Evolutionary conservation across 306 rosid genomes (phyloP).

Genomic region (Sesbania bispinosa): DNA sequence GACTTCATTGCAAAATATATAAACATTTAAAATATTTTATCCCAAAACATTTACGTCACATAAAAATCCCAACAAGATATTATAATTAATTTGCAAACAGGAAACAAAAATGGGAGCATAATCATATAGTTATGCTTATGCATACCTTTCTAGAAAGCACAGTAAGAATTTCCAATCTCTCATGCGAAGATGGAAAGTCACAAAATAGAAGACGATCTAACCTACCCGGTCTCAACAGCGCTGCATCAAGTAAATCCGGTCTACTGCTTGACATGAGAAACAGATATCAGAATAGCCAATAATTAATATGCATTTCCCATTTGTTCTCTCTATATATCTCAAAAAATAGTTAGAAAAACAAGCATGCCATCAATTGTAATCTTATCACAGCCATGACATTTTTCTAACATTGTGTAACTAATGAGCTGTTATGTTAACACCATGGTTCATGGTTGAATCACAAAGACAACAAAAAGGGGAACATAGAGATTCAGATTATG

Average conservation of each 20-base stretch:
- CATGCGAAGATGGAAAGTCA: conserved; percentile 74
- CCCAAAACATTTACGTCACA: not conserved
- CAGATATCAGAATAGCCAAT: conserved; percentile 12
- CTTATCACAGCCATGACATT: conserved; percentile 2
- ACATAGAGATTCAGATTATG: not conserved
- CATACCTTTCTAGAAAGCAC: conserved; percentile 90
- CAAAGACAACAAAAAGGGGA: not conserved
- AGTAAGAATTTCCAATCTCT: conserved; percentile 79
- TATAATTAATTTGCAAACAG: not conserved
- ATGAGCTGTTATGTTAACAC: no score
- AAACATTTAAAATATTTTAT: not conserved
- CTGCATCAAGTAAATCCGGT: conserved; percentile 97
- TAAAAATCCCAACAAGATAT: not conserved
- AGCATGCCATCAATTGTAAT: not conserved
- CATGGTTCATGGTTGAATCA: not conserved
- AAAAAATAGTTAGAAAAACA: conserved; percentile 18
- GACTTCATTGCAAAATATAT: not conserved
- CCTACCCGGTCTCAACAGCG: conserved; percentile 92
- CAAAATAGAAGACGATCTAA: conserved; percentile 94
- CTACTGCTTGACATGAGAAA: conserved; percentile 75
- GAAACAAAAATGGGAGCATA: not conserved
- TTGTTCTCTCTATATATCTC: not conserved
- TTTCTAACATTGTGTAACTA: not conserved
- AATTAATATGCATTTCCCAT: not conserved
- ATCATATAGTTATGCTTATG: conserved; percentile 15